Evolutionary conservation across 768 basidiomycete species (phyloP), one percentile per base, ranked within the genome.

Genomic region (Amanita pallidorosea): DNA sequence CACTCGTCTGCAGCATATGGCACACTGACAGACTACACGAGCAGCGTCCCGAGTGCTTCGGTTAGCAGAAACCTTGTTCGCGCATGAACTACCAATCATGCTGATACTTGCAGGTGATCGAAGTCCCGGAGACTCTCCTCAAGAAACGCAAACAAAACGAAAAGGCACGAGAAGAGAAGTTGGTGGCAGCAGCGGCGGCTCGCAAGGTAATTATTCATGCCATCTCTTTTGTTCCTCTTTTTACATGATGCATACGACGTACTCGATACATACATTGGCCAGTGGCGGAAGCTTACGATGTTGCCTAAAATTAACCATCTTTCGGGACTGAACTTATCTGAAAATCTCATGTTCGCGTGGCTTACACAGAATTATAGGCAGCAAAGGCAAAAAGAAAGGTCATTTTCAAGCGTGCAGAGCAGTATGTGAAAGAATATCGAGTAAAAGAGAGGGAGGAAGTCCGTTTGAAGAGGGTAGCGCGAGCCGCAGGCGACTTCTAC

Each of bases 91-190:
- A 38, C 46, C 56, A 53, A 20, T 56, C 43, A 57, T 57, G 58
- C 60, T 67, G 46, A 65, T 50, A 52, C 43, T 49, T 54, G 55
- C 61, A 91, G 88, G 81, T 83, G 65, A 83, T 96, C 68, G 88
- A 94, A 81, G 94, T 95, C 73, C 94, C 94, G 69, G 94, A 96
- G 85, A 97, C 94, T 65, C 84, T 97, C 76, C 90, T 97, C 76
- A 97, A 96, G 82, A 97, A 95, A 78, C 85, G 94, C 74, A 93
- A 94, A 76, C 88, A 92, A 74, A 94, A 84, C 64, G 91, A 95
- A 77, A 94, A 94, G 77, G 87, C 85, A 56, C 79, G 91, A 63
- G 92, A 94, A 75, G 92, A 95, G 65, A 90, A 88, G 61, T 76
- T 95, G 58, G 81, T 75, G 58, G 87, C 88, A 54, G 89, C 88